Conservation (phyloP, 139 green algal species). For the Picochlorum sp. region DNA sequence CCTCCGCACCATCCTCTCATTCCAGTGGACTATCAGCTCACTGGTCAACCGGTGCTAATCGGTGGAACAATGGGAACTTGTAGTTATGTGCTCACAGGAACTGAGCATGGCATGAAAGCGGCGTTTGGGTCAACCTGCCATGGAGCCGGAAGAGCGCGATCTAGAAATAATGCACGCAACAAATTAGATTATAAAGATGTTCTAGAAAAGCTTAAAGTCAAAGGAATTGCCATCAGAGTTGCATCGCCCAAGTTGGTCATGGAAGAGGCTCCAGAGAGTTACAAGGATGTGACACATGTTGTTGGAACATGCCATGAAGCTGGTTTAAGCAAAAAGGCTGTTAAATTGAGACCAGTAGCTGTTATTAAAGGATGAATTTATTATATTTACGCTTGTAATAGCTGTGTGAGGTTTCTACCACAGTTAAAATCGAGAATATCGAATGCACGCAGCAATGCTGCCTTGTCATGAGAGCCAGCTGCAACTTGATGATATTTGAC, state of each 20-base stretch:
- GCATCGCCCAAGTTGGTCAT: conserved; percentile 78
- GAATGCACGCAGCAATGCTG: too few relatives aligned
- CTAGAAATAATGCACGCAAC: conserved; percentile 58
- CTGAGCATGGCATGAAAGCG: conserved; percentile 67
- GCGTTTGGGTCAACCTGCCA: conserved; percentile 82
- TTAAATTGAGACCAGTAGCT: conserved; percentile 74
- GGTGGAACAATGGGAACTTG: conserved; percentile 86
- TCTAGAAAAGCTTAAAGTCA: conserved; percentile 69
- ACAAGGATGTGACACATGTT: conserved; percentile 82
- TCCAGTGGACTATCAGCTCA: conserved; percentile 82
- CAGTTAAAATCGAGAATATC: too few relatives aligned
- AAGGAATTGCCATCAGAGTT: conserved; percentile 64
- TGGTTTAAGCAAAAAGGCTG: conserved; percentile 68
- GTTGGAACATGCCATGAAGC: conserved; percentile 81
- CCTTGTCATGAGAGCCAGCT: too few relatives aligned
- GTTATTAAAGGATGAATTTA: conserved; percentile 81
- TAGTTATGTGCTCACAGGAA: conserved; percentile 85
- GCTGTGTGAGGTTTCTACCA: not conserved
- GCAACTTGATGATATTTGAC: not conserved
- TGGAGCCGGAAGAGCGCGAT: conserved; percentile 63
- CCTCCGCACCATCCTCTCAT: conserved; percentile 83
- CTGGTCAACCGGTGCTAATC: conserved; percentile 80
- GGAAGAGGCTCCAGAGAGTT: conserved; percentile 82
- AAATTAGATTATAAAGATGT: conserved; percentile 72
- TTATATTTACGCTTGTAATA: not conserved